phyloP scores from a whole-genome alignment of 2,329 filamentous ascomycete genomes.

The Amphichorda felina region DNA sequence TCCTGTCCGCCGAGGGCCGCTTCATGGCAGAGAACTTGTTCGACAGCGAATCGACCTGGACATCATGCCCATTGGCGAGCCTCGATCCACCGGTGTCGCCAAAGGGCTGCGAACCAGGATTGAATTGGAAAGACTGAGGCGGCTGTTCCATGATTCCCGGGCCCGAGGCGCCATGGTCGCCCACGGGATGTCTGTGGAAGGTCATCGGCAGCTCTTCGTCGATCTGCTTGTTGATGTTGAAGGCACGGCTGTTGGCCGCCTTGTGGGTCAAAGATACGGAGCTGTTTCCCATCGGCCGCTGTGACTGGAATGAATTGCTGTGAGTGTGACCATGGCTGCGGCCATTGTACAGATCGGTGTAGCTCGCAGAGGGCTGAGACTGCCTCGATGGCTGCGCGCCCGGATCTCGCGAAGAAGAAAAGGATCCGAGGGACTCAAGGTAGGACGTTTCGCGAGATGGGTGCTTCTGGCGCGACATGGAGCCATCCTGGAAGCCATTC shows the following conservation, averaged over 20 bases:
- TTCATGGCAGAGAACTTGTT: conserved; percentile 15
- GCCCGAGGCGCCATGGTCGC: conserved; percentile 17
- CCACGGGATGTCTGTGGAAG: conserved; percentile 17
- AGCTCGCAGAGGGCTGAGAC: conserved; percentile 27
- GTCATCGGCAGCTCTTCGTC: conserved; percentile 23
- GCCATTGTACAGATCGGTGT: background rate
- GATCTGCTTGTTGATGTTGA: conserved; percentile 23
- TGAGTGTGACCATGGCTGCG: conserved; percentile 22
- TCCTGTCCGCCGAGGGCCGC: conserved; percentile 25
- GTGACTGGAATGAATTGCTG: conserved; percentile 32
- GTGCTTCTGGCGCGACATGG: conserved; percentile 17
- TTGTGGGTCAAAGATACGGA: conserved; percentile 30
- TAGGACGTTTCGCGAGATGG: conserved; percentile 26
- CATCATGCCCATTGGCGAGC: conserved; percentile 13
- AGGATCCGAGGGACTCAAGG: conserved; percentile 19
- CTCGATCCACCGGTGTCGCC: conserved; percentile 14
- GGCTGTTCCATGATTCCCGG: conserved; percentile 12
- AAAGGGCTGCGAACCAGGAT: conserved; percentile 36
- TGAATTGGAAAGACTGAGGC: conserved; percentile 30
- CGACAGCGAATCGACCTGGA: conserved; percentile 17
- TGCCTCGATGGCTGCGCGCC: conserved; percentile 45
- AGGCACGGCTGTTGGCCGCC: conserved; percentile 21
- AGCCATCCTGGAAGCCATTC: conserved; percentile 10
- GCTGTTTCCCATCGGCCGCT: conserved; percentile 30
- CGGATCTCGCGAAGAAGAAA: conserved; percentile 38